These are phyloP conservation scores for Lasiodiplodia sp. DNA, from an alignment of 2,329 filamentous ascomycete species.

Conservation along the genomic window DNA sequence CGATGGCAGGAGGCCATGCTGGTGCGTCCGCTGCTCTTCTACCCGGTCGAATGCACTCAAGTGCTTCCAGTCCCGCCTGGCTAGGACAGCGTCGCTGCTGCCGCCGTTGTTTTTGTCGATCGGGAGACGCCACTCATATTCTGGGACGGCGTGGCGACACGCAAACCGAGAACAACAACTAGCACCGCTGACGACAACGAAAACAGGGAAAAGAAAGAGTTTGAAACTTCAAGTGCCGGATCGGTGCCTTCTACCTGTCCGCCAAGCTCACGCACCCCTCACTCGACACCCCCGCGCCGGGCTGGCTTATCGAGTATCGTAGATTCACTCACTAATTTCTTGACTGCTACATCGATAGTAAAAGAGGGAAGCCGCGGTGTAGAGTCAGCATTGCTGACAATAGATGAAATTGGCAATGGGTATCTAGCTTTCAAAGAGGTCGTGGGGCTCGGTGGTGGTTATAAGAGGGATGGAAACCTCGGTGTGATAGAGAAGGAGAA, in stretches of 20 bases:
- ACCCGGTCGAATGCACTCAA: background rate
- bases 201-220: background rate
- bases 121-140: too few species aligned
- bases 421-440: background rate
- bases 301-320: conserved; percentile 8
- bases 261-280: background rate
- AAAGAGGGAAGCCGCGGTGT: background rate
- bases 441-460: background rate
- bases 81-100: background rate
- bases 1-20: background rate
- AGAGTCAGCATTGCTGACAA: background rate
- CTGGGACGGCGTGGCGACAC: too few species aligned
- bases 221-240: background rate
- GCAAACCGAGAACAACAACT: background rate
- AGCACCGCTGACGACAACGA: background rate
- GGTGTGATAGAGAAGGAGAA: background rate
- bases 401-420: conserved; percentile 1
- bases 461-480: background rate
- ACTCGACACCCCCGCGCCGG: background rate
- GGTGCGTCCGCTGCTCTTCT: background rate
- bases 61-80: background rate
- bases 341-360: background rate
- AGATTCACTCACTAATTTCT: background rate
- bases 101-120: background rate
- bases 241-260: background rate